Conservation (phyloP, 768 basidiomycete species). For the Leccinum obscurum region DNA sequence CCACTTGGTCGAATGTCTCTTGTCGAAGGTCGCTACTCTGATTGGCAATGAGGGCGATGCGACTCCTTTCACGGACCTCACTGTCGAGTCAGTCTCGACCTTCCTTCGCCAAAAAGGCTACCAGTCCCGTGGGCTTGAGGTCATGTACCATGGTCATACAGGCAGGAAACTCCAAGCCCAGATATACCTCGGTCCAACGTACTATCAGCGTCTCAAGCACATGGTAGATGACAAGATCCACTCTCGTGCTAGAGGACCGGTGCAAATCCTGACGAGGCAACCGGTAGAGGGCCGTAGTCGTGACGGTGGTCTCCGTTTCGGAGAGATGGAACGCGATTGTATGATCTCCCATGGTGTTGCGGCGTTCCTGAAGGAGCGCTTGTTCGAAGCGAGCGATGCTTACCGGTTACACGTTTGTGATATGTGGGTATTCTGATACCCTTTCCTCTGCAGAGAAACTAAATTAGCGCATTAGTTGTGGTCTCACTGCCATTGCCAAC, state of each 20-base stretch:
- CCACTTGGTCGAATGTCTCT: constrained; percentile 96
- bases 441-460: constrained; percentile 3
- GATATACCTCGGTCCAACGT: constrained; percentile 97
- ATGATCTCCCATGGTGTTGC: constrained; percentile 99
- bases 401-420: constrained; percentile 96
- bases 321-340: constrained; percentile 99
- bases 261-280: constrained; percentile 96
- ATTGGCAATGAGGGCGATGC: constrained; percentile 98
- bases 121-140: constrained; percentile 94
- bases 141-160: constrained; percentile 99
- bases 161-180: constrained; percentile 98
- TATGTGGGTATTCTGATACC: constrained; percentile 58
- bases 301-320: constrained; percentile 98
- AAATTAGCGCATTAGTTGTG: constrained; percentile 57
- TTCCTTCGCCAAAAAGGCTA: constrained; percentile 89
- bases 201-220: constrained; percentile 98
- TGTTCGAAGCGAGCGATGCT: constrained; percentile 91
- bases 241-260: constrained; percentile 93
- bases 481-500: constrained; percentile 96
- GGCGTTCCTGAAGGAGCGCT: constrained; percentile 94
- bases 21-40: constrained; percentile 94
- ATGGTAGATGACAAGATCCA: constrained; percentile 99
- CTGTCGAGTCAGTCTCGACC: constrained; percentile 96
- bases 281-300: constrained; percentile 98
- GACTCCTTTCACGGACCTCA: constrained; percentile 97